These are phyloP conservation scores for Eimeria acervulina DNA, from an alignment of 169 alveolate genomes.

Conservation along the genomic window DNA sequence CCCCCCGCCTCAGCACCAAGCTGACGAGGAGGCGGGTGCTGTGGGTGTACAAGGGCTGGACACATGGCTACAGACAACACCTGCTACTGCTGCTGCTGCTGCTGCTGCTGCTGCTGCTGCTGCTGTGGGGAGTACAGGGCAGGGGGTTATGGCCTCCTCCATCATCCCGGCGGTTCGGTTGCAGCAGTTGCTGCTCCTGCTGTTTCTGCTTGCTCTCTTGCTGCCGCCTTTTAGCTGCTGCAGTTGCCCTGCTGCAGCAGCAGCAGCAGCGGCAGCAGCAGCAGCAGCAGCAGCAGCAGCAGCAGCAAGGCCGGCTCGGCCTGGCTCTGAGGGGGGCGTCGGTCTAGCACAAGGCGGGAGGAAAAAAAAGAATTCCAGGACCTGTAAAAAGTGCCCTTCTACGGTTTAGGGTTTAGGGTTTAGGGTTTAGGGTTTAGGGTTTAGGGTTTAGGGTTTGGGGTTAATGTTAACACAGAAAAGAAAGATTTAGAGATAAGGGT, in stretches of 20 bases:
- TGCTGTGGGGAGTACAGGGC: not conserved
- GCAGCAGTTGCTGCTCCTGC: not conserved
- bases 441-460: slow-evolving; percentile 18
- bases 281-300: slow-evolving; percentile 55
- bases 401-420: slow-evolving; percentile 42
- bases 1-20: not conserved
- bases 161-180: not conserved
- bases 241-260: not conserved
- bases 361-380: not conserved
- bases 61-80: not conserved
- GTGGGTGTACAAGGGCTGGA: slow-evolving; percentile 18
- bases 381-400: not conserved
- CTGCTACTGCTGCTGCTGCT: slow-evolving; percentile 47
- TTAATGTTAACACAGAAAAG: too few relatives aligned
- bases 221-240: not conserved
- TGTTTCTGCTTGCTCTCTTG: not conserved
- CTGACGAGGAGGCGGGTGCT: not conserved
- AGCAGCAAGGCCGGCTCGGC: not conserved
- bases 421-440: slow-evolving; percentile 50
- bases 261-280: not conserved
- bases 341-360: not conserved
- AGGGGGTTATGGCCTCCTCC: not conserved
- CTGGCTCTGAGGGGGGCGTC: not conserved
- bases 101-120: slow-evolving; percentile 46
- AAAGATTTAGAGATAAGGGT: not conserved